These are phyloP conservation scores for Metarhizium anisopliae DNA, from an alignment of 2,329 filamentous ascomycete species.

Conservation along the genomic window DNA sequence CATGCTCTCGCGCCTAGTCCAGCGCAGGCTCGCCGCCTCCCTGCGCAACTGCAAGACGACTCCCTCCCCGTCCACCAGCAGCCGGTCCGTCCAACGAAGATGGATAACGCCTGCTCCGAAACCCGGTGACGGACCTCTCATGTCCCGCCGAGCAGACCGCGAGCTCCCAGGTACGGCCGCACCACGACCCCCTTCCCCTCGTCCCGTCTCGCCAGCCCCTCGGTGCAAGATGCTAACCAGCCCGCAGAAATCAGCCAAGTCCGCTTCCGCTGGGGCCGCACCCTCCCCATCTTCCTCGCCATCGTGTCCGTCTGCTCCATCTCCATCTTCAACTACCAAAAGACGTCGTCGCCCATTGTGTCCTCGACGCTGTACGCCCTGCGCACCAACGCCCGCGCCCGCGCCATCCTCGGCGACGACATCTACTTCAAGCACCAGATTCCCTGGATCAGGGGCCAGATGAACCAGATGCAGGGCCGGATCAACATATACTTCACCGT, in stretches of 20 bases:
- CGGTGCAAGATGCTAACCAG: neutral
- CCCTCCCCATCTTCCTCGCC: constrained; percentile 71
- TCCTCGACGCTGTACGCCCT: constrained; percentile 84
- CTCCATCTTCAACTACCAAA: constrained; percentile 99
- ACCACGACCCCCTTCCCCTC: neutral
- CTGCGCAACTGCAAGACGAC: constrained; percentile 11
- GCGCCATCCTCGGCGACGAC: constrained; percentile 75
- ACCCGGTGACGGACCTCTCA: constrained; percentile 51
- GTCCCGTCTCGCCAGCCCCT: no score
- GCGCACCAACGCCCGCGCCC: constrained; percentile 66
- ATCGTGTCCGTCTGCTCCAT: constrained; percentile 63
- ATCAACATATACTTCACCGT: constrained; percentile 86
- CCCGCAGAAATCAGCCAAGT: constrained; percentile 30
- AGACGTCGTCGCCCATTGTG: constrained; percentile 79
- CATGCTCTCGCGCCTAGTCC: constrained; percentile 13
- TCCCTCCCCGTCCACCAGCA: constrained; percentile 6
- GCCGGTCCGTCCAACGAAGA: constrained; percentile 28
- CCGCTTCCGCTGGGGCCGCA: constrained; percentile 56
- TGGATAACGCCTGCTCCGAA: constrained; percentile 46
- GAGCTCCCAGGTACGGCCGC: constrained; percentile 49
- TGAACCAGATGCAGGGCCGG: constrained; percentile 87
- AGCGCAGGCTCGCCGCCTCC: constrained; percentile 16
- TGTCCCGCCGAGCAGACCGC: constrained; percentile 56
- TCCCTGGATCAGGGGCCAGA: constrained; percentile 75
- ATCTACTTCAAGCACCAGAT: constrained; percentile 73